Conservation (phyloP, 2,329 filamentous ascomycete genomes). For the Thielaviopsis ethacetica region DNA sequence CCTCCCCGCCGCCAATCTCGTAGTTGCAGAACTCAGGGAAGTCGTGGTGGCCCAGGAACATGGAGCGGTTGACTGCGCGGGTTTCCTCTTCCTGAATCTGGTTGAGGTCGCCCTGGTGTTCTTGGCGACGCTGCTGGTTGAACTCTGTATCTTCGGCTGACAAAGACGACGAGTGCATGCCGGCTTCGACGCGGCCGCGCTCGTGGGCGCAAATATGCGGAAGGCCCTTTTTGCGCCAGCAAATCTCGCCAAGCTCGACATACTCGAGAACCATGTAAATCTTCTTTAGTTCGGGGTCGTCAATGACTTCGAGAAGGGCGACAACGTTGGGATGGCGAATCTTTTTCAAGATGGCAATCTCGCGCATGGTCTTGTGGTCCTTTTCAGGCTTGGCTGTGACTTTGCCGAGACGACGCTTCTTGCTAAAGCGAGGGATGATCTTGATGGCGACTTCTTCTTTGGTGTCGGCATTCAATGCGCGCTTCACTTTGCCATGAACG, state of each 20-base stretch:
- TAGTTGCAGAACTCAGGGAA: conserved; percentile 66
- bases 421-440: conserved; percentile 92
- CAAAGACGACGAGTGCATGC: conserved; percentile 27
- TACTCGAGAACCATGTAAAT: conserved; percentile 97
- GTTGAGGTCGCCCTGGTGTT: conserved; percentile 40
- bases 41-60: conserved; percentile 31
- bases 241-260: conserved; percentile 83
- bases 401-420: conserved; percentile 78
- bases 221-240: conserved; percentile 80
- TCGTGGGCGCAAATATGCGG: conserved; percentile 73
- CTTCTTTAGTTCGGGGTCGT: conserved; percentile 90
- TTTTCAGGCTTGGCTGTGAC: conserved; percentile 45
- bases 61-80: conserved; percentile 26
- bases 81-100: conserved; percentile 37
- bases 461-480: conserved; percentile 65
- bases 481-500: conserved; percentile 94
- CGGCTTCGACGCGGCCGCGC: conserved; percentile 60
- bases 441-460: conserved; percentile 86
- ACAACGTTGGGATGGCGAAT: conserved; percentile 96
- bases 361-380: conserved; percentile 68
- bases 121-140: conserved; percentile 41
- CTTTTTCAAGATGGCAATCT: conserved; percentile 97
- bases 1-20: conserved; percentile 55
- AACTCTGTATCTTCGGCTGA: conserved; percentile 34
- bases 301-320: conserved; percentile 87